Conservation (phyloP, 345 rosid species). For the Moringa oleifera region DNA sequence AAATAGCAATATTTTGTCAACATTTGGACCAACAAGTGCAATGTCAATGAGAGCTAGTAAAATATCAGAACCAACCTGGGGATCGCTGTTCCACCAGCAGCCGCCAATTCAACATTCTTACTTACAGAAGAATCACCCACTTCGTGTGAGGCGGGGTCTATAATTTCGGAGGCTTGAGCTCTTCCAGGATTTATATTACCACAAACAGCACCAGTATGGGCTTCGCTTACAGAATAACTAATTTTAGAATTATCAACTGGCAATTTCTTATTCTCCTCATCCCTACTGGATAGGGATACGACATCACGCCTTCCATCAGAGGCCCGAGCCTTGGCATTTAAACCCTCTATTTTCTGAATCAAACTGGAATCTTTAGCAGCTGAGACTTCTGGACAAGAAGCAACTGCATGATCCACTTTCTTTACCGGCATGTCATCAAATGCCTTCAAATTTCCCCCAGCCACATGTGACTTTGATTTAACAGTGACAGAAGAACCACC, state of each 20-base stretch:
- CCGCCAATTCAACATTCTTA: slow-evolving; percentile 31
- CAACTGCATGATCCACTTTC: slow-evolving; percentile 26
- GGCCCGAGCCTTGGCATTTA: slow-evolving; percentile 73
- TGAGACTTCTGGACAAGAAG: slow-evolving; percentile 21
- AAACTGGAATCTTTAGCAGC: slow-evolving; percentile 49
- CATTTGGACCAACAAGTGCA: slow-evolving; percentile 20
- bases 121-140: slow-evolving; percentile 35
- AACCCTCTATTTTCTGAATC: slow-evolving; percentile 82
- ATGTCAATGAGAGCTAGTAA: slow-evolving; percentile 16
- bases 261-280: slow-evolving; percentile 39
- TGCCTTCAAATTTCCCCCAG: slow-evolving; percentile 22
- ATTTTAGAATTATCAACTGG: slow-evolving; percentile 28
- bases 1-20: slow-evolving; percentile 29
- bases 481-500: slow-evolving; percentile 20
- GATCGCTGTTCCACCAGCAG: slow-evolving; percentile 28
- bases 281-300: slow-evolving; percentile 28
- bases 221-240: slow-evolving; percentile 32
- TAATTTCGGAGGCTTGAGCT: slow-evolving; percentile 24
- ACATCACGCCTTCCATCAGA: slow-evolving; percentile 46
- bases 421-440: slow-evolving; percentile 27
- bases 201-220: slow-evolving; percentile 22
- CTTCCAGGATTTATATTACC: slow-evolving; percentile 22
- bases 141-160: slow-evolving; percentile 26
- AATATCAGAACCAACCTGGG: slow-evolving; percentile 56
- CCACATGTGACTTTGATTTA: slow-evolving; percentile 34